phyloP scores from a whole-genome alignment of 1,284 basidiomycete genomes.

The Termitomyces sp. region DNA sequence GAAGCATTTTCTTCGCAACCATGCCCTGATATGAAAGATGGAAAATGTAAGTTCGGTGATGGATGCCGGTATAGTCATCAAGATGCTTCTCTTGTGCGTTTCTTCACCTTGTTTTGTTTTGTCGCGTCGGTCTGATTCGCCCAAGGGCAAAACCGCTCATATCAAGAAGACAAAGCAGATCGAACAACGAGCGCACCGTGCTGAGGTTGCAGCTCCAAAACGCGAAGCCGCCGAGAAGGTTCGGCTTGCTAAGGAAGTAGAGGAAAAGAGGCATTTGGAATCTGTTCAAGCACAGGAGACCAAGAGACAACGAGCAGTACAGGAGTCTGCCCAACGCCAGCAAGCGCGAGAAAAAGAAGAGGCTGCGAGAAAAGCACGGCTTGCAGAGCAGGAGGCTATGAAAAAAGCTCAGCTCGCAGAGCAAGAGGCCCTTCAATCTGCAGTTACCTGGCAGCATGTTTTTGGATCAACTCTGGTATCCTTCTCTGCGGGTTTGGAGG shows the following conservation, averaged over 20 bases:
- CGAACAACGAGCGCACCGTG: not conserved
- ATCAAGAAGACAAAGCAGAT: not conserved
- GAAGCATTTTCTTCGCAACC: not conserved
- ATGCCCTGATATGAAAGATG: not conserved
- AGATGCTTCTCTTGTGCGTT: not conserved
- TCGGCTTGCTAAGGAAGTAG: not conserved
- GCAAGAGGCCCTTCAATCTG: slow-evolving; percentile 21
- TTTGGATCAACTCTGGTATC: slow-evolving; percentile 42
- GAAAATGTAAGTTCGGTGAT: not conserved
- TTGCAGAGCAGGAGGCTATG: slow-evolving; percentile 15
- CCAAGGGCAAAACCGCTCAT: not conserved
- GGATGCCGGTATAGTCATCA: not conserved
- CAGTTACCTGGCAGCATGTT: slow-evolving; percentile 35
- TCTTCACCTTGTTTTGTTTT: not conserved
- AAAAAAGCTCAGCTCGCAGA: slow-evolving; percentile 17
- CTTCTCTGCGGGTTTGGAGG: slow-evolving; percentile 40
- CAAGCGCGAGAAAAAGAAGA: slow-evolving; percentile 13
- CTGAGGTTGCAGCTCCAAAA: not conserved
- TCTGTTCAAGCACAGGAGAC: slow-evolving; percentile 1
- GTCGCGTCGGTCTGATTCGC: not conserved
- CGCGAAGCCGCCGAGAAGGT: not conserved
- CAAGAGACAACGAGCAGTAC: not conserved
- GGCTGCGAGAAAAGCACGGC: slow-evolving; percentile 13
- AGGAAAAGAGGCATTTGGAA: slow-evolving; percentile 2
- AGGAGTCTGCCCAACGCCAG: slow-evolving; percentile 12